A percentile compares a stretch with the other conserved stretches of the same genome.
phyloP scores from a whole-genome alignment of 164 flowering plant species.

The Chloranthus sessilifolius region DNA sequence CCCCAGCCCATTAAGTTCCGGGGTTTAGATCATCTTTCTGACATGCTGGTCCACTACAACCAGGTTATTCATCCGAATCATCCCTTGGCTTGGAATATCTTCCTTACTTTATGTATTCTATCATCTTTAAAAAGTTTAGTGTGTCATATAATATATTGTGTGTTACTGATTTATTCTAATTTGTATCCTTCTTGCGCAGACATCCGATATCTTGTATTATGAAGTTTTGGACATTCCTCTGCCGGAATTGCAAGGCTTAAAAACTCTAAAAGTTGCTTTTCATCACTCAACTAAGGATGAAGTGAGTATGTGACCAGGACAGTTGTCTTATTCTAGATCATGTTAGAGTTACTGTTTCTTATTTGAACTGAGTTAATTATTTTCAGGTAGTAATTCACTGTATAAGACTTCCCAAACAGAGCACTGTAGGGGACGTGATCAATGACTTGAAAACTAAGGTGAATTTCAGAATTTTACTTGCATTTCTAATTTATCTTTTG shows the following conservation, averaged over 20 bases:
- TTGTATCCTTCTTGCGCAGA: constrained; percentile 27
- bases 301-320: constrained; percentile 19
- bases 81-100: too few species aligned
- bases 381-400: constrained; percentile 43
- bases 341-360: constrained; percentile 1
- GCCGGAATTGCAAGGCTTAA: constrained; percentile 61
- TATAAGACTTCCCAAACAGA: constrained; percentile 53
- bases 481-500: too few species aligned
- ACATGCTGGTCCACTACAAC: constrained; percentile 75
- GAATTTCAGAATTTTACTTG: too few species aligned
- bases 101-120: too few species aligned
- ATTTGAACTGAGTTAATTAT: too few species aligned
- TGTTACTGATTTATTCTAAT: too few species aligned
- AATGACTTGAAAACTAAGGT: constrained; percentile 50
- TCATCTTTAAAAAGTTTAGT: too few species aligned
- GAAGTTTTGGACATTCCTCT: constrained; percentile 82
- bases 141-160: too few species aligned
- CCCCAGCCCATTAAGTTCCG: constrained; percentile 63
- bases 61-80: constrained; percentile 49
- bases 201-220: constrained; percentile 70
- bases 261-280: constrained; percentile 48
- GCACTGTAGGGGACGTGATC: constrained; percentile 56
- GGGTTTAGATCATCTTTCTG: constrained; percentile 57
- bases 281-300: constrained; percentile 45
- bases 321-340: not conserved